Percentiles rank a stretch among this genome's conserved stretches.
Conservation (phyloP, 257 asterid genomes). For the Paulownia fortunei region DNA sequence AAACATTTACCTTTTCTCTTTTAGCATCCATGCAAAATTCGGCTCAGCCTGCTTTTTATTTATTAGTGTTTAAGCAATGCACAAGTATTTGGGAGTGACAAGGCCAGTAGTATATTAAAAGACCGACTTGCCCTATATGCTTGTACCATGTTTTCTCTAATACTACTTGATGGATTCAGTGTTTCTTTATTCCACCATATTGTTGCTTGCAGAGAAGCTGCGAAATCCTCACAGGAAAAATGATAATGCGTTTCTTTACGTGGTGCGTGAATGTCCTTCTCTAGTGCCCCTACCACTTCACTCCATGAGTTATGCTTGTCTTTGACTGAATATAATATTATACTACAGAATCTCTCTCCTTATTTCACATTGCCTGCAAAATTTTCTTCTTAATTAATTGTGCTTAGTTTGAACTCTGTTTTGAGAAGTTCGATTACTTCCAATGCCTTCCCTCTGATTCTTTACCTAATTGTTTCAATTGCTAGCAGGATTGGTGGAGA, state of each 20-base stretch:
- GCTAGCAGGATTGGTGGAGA: conserved; percentile 92
- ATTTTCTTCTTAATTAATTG: too few relatives aligned
- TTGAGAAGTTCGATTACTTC: neutral
- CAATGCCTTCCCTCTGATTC: neutral
- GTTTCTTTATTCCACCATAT: neutral
- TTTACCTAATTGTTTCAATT: conserved; percentile 26
- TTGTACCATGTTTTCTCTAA: neutral
- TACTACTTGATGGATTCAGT: neutral
- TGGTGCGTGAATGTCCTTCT: conserved; percentile 56
- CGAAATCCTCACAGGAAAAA: conserved; percentile 57
- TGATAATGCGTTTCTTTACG: conserved; percentile 68
- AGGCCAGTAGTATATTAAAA: neutral
- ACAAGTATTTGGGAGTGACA: neutral
- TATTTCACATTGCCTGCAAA: neutral
- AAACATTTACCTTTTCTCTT: conserved; percentile 1
- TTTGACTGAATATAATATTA: conserved; percentile 21
- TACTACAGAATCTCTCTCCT: too few relatives aligned
- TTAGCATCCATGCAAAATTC: neutral
- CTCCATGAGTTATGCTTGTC: too few relatives aligned
- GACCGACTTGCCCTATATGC: neutral
- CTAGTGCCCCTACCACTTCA: neutral
- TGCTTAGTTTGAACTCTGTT: too few relatives aligned
- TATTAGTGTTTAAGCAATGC: neutral
- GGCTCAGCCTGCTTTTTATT: neutral
- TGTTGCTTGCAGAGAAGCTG: conserved; percentile 67